Conservation (phyloP, 2,329 filamentous ascomycete genomes). For the Sarocladium kiliense region DNA sequence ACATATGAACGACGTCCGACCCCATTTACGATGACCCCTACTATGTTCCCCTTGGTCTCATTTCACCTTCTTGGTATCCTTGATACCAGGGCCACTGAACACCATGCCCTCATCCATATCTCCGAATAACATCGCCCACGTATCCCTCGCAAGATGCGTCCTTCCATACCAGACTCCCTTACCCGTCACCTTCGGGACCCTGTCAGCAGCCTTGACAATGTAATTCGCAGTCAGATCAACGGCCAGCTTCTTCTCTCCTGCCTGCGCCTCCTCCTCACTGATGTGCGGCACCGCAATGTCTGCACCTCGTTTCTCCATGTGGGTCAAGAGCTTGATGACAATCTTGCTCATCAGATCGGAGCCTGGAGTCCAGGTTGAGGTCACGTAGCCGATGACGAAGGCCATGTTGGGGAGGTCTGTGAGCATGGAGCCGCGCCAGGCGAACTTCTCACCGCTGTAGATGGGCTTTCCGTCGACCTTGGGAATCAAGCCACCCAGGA, state of each 20-base stretch:
- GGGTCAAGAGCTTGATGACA: conserved; percentile 43
- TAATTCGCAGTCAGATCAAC: conserved; percentile 27
- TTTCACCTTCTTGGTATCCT: conserved; percentile 19
- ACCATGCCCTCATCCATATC: conserved; percentile 25
- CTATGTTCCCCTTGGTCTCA: background rate
- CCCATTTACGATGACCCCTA: background rate
- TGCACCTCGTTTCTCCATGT: conserved; percentile 44
- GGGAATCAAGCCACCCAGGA: conserved; percentile 46
- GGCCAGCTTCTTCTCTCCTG: conserved; percentile 18
- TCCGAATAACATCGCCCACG: conserved; percentile 23
- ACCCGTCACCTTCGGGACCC: conserved; percentile 30
- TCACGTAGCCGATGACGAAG: conserved; percentile 58
- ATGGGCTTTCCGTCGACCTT: conserved; percentile 45
- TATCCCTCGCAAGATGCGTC: conserved; percentile 23
- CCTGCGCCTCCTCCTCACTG: conserved; percentile 14
- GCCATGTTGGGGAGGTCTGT: conserved; percentile 57
- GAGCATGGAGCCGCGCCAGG: conserved; percentile 59
- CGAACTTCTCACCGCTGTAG: conserved; percentile 40
- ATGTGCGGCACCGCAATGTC: conserved; percentile 41
- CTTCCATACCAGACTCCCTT: conserved; percentile 31
- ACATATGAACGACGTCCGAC: background rate
- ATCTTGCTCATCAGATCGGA: conserved; percentile 39
- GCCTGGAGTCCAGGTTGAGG: conserved; percentile 59
- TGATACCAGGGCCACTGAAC: conserved; percentile 17
- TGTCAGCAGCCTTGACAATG: conserved; percentile 28